Evolutionary conservation across 2,329 filamentous ascomycete species (phyloP).

Genomic region (Aspergillus proliferans): DNA sequence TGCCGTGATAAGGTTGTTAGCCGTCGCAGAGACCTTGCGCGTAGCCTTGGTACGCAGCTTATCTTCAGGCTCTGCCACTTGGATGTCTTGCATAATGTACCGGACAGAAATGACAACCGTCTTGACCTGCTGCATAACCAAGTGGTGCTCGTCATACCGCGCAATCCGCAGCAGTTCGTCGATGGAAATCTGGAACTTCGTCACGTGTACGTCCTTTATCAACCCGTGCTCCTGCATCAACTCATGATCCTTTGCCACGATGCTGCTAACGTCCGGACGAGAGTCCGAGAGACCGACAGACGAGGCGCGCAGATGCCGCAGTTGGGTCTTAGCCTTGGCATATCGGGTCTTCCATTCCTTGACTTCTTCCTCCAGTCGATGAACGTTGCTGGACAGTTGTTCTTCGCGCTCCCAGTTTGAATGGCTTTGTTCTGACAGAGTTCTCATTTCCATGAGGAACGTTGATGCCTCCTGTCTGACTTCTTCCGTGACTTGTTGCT

Average conservation of each 20-base stretch:
- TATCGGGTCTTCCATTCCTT: constrained; percentile 89
- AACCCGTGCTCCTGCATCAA: constrained; percentile 68
- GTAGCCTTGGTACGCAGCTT: constrained; percentile 66
- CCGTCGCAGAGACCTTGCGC: constrained; percentile 78
- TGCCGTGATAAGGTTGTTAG: constrained; percentile 92
- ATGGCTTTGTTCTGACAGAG: constrained; percentile 72
- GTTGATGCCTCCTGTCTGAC: constrained; percentile 76
- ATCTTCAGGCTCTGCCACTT: constrained; percentile 53
- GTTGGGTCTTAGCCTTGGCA: constrained; percentile 77
- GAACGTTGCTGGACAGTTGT: constrained; percentile 66
- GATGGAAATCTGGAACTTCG: constrained; percentile 88
- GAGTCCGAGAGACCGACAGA: constrained; percentile 62
- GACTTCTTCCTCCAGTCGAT: constrained; percentile 72
- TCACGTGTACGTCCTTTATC: constrained; percentile 86
- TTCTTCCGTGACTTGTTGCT: constrained; percentile 78
- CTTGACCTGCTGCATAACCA: constrained; percentile 81
- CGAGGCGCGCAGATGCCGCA: constrained; percentile 72
- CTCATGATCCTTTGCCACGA: constrained; percentile 62
- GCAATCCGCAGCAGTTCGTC: constrained; percentile 81
- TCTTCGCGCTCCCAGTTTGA: constrained; percentile 76
- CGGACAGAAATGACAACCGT: constrained; percentile 74
- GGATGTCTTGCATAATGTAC: constrained; percentile 74
- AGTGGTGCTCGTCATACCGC: constrained; percentile 64
- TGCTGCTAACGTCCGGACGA: constrained; percentile 32
- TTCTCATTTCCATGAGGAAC: constrained; percentile 83